phyloP scores from a whole-genome alignment of 2,329 filamentous ascomycete species.

The Epichloe hybrida region DNA sequence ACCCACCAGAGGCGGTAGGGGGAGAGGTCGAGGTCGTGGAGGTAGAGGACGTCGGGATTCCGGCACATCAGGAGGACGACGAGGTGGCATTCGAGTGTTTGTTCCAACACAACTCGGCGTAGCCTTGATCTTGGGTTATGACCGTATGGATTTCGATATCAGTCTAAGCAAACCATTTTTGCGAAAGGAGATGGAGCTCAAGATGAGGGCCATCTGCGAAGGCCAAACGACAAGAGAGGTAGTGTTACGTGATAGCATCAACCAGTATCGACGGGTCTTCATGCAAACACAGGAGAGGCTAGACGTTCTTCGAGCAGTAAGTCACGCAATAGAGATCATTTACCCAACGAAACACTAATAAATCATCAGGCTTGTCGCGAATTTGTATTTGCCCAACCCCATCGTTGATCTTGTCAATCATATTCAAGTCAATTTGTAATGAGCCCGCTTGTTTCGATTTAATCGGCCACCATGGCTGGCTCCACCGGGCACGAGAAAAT shows the following conservation, averaged over 20 bases:
- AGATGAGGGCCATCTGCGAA: constrained; percentile 94
- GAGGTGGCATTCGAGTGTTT: constrained; percentile 61
- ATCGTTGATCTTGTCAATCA: background rate
- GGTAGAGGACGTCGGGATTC: constrained; percentile 25
- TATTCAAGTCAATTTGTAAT: background rate
- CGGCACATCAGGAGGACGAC: constrained; percentile 27
- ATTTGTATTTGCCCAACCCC: constrained; percentile 18
- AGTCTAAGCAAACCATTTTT: constrained; percentile 92
- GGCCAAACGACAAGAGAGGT: constrained; percentile 60
- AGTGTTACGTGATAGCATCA: constrained; percentile 71
- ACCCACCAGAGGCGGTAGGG: constrained; percentile 29
- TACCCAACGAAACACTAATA: background rate
- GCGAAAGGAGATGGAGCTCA: constrained; percentile 92
- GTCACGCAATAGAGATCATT: constrained; percentile 17
- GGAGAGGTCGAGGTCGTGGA: constrained; percentile 34
- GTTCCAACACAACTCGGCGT: constrained; percentile 86
- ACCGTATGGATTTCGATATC: constrained; percentile 83
- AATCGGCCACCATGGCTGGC: background rate
- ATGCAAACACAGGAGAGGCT: constrained; percentile 67
- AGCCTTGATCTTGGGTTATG: constrained; percentile 89
- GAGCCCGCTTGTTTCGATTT: no score
- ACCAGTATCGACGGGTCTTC: constrained; percentile 80
- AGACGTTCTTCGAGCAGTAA: constrained; percentile 47
- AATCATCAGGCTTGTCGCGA: constrained; percentile 23
- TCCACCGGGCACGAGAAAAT: background rate